These are phyloP conservation scores for Lycium barbarum DNA, from an alignment of 257 asterid genomes.

Conservation along the genomic window DNA sequence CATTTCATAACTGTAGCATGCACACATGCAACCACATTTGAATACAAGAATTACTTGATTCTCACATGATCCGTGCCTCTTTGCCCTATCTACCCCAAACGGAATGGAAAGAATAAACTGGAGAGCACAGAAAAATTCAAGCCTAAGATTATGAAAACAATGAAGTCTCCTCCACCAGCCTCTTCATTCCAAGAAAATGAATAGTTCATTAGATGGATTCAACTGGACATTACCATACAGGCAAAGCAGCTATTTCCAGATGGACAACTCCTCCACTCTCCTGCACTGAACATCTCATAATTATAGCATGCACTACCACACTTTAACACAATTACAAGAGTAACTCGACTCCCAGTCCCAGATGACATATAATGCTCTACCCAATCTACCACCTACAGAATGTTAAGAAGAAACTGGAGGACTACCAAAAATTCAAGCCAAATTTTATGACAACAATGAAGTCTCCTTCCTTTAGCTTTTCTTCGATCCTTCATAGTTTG, in stretches of 20 bases:
- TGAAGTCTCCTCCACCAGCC: not conserved
- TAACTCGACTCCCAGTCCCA: slow-evolving; percentile 8
- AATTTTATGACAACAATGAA: slow-evolving; percentile 3
- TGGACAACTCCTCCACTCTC: not conserved
- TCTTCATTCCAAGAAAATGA: not conserved
- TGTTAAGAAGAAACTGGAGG: not conserved
- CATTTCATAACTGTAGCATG: not conserved
- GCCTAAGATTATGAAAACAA: not conserved
- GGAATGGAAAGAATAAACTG: not conserved
- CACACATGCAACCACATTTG: slow-evolving; percentile 6
- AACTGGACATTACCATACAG: slow-evolving; percentile 15
- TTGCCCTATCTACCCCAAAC: not conserved
- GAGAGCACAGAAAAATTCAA: slow-evolving; percentile 1
- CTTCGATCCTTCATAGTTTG: not conserved
- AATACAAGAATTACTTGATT: slow-evolving; percentile 14
- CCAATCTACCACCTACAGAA: slow-evolving; percentile 17
- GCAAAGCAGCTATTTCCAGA: slow-evolving; percentile 4
- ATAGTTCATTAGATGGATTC: not conserved
- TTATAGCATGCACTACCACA: not conserved
- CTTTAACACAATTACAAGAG: slow-evolving; percentile 10
- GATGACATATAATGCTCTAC: not conserved
- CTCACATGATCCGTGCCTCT: slow-evolving; percentile 9
- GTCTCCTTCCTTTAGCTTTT: not conserved
- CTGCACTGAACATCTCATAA: not conserved
- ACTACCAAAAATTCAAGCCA: not conserved